Evolutionary conservation across 2,329 filamentous ascomycete species (phyloP).

Genomic region (Bisporella sp.): DNA sequence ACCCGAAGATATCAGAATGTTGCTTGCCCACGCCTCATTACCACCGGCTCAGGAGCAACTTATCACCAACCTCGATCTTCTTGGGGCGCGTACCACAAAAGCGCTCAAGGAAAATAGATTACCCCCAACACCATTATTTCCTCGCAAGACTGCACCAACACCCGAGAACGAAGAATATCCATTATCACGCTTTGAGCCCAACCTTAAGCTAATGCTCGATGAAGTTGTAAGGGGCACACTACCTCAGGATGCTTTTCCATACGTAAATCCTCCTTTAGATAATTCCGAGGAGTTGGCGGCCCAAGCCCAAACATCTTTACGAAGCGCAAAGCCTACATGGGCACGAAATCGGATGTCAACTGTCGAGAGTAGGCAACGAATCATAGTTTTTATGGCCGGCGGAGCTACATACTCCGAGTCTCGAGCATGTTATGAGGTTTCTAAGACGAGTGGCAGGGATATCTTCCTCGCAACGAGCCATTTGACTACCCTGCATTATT

Average conservation of each 20-base stretch:
- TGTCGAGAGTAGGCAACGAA: constrained; percentile 77
- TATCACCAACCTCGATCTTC: constrained; percentile 70
- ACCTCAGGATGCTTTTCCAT: constrained; percentile 62
- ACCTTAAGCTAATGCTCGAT: constrained; percentile 77
- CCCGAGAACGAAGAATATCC: constrained; percentile 67
- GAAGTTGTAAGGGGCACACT: constrained; percentile 60
- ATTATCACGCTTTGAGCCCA: constrained; percentile 81
- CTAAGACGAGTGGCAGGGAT: constrained; percentile 65
- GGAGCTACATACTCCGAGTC: constrained; percentile 92
- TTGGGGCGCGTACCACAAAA: constrained; percentile 68
- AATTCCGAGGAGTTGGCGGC: constrained; percentile 51
- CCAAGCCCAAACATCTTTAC: constrained; percentile 64
- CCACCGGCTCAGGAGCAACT: constrained; percentile 66
- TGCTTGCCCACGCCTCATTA: constrained; percentile 76
- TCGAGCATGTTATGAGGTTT: constrained; percentile 81
- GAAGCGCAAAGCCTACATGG: constrained; percentile 92
- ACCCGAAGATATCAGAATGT: constrained; percentile 72
- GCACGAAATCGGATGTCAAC: constrained; percentile 70
- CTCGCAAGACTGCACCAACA: constrained; percentile 50
- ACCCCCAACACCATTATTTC: constrained; percentile 61
- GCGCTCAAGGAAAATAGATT: constrained; percentile 73
- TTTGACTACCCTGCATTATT: constrained; percentile 82
- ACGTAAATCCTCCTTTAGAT: constrained; percentile 61
- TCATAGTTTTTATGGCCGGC: constrained; percentile 92
- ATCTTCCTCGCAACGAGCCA: constrained; percentile 86